Base-by-base conservation (phyloP, 1,284 basidiomycete genomes). In the Sphagnurus paluster region DNA sequence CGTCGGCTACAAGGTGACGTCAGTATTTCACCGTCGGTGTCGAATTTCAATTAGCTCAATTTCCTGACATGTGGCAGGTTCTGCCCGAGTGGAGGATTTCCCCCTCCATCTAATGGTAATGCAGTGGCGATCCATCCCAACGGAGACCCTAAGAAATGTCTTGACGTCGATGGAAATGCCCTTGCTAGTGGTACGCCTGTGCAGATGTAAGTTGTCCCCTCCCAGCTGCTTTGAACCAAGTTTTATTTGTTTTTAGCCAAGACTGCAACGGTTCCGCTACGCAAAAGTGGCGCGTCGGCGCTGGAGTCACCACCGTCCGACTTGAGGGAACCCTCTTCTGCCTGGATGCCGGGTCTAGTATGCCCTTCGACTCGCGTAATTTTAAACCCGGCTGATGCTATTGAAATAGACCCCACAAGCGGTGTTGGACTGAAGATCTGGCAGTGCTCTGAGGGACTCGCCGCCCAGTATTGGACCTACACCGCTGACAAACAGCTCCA, bases 241-340 rank as follows among this genome's bases (percentile, higher is more conserved):
- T 67, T 61, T n/a, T n/a, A n/a, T 13, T 24, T 11, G 17, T n/a
- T n/a, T n/a, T n/a, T 16, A 60, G 77, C 57, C 46, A 69, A 67
- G 48, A 70, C 59, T 64, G 61, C 35, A 63, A 59, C 41, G 57
- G 49, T 11, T 55, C 52, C 28, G 33, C 45, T n/a, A 55, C 60
- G 1, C 59, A 63, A 39, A 38, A 53, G 25, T 63, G 61, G 61
- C 39, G 54, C 4, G 32, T 61, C 14, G 41, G 40, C 17, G 34
- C 33, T 3, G 56, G 36, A 11, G 44, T 26, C 28, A 55, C 57
- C 1, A 33, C 36, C 19, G 48, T 63, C 11, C 33, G 24, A 4
- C 29, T 59, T 2, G 55, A 50, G n/a, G 55, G 47, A 2, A 52
- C 54, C 4, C 38, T 42, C 13, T 60, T 53, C 36, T 62, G 59